Base-by-base conservation (phyloP, 352 stramenopile genomes). In the Phytopythium cucurbitacearum region DNA sequence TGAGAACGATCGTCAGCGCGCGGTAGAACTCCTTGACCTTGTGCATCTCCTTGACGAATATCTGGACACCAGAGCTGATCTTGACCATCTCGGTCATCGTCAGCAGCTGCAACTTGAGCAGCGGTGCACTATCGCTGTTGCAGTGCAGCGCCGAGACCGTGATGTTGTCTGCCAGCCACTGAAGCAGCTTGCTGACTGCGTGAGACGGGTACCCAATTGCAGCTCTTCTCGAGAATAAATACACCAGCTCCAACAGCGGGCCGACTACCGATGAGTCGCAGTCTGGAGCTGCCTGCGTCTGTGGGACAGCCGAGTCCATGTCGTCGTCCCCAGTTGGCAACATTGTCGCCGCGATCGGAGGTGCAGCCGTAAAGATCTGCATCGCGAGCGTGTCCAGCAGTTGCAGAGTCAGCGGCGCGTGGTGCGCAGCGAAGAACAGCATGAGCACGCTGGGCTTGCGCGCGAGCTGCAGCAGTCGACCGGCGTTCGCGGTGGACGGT, bases 21-120 rank as follows among this genome's bases (percentile, higher is more conserved):
- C 83, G 80, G 50, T 91, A 91, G 32, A 91, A 79, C 38, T 89
- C 80, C 57, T 91, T 94, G 56, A 88, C 70, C 34, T 76, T 78
- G 47, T 78, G 85, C 60, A 87, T 82, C 56, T 94, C 83, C 39
- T 90, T 90, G 50, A 68, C 63, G 51, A 87, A 94, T 16, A 91
- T 81, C 15, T 75, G 73, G 33, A 91, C 79, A 7, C 83, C 83
- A 15, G 83, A 76, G 45, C 88, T 91, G 12, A 59, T 60, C 40
- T 85, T 80, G 55, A 91, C 64, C 68, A 87, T 70, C 54, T 88
- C 77, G 2, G 77, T 69, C 32, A 91, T 44, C 37, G 84, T 69
- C 36, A 91, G 52, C 44, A 94, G 72, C 55, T 90, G 69, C 48
- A 91, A 35, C 56, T 89, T 86, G 39, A 93, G 68, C 42, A 73